phyloP scores from a whole-genome alignment of 129 eudicot genomes.

The Tanacetum coccineum region DNA sequence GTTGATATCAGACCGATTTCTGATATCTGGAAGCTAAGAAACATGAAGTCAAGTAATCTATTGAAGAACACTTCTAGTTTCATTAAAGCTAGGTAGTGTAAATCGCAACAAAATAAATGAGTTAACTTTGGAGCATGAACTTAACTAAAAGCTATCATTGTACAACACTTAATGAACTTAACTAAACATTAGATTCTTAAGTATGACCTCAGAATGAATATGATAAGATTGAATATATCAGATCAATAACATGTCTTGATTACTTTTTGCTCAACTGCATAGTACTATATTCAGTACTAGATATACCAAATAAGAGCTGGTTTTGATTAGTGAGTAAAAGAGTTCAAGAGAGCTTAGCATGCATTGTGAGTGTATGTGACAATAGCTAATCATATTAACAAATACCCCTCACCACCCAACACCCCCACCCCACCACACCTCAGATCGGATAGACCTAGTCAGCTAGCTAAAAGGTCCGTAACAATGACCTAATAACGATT shows the following conservation, averaged over 20 bases:
- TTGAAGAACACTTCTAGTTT: background rate
- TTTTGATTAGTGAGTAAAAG: constrained; percentile 17
- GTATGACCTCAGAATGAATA: constrained; percentile 23
- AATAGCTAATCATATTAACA: no score
- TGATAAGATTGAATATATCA: constrained; percentile 1
- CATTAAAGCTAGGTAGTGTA: background rate
- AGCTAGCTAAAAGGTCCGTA: no score
- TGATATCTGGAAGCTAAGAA: background rate
- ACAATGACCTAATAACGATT: background rate
- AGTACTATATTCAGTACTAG: no score
- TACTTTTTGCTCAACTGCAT: no score
- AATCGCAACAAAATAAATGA: background rate
- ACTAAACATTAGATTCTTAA: constrained; percentile 41
- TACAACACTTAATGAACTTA: constrained; percentile 43
- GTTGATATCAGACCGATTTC: no score
- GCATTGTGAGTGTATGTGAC: no score
- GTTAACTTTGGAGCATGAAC: constrained; percentile 18
- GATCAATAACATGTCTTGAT: no score
- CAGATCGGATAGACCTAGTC: no score
- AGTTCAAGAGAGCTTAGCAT: background rate
- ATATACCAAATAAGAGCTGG: background rate
- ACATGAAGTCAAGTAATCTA: background rate
- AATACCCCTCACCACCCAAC: no score
- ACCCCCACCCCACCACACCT: no score
- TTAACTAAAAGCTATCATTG: background rate